Base-by-base conservation (phyloP, 305 asterid genomes). In the Ilex paraguariensis region DNA sequence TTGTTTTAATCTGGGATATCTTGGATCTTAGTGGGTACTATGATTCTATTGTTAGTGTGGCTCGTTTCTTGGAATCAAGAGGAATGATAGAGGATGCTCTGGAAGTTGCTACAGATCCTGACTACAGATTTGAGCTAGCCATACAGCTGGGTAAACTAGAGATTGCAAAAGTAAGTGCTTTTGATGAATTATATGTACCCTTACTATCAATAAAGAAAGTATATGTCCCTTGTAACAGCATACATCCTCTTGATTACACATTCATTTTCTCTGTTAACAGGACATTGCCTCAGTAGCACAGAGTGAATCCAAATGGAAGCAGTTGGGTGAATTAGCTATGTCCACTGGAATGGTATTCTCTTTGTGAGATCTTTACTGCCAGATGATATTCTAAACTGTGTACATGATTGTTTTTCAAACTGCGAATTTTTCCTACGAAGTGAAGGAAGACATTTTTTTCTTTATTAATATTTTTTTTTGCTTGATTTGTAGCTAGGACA, bases 291-390 rank as follows among this genome's bases (percentile, higher is more conserved):
- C 77, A 50, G 79, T 72, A 46, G 97, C 91, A 53, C 86, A 82
- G 66, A 94, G 93, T 39, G 97, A 90, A 75, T 76, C 90, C 59
- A 94, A 94, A 73, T 94, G 99, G 99, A 94, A 84, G 83, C 99
- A 94, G 71, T 74, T 94, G 93, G 99, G 99, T 59, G 99, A 88
- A 79, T 85, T 94, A 70, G 99, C 99, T 52, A 82, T 94, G 95
- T 94, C 99, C 72, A 69, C 85, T 58, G 99, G 99, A 78, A 88
- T 73, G 98, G 99, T 94, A 86, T 63, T 56, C 48, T 42, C 3
- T 64, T 66, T 12, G 28, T 21, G 28, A 21, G 28, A 21, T 21
- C 28, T 21, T 21, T 21, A 21, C 28, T 21, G 28, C 28, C 28
- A 21, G 28, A 36, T 36, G 42, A 36, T 4, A 8, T 52, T 21